Evolutionary conservation across 352 stramenopile species (phyloP).

Genomic region (Phytophthora foliorum): DNA sequence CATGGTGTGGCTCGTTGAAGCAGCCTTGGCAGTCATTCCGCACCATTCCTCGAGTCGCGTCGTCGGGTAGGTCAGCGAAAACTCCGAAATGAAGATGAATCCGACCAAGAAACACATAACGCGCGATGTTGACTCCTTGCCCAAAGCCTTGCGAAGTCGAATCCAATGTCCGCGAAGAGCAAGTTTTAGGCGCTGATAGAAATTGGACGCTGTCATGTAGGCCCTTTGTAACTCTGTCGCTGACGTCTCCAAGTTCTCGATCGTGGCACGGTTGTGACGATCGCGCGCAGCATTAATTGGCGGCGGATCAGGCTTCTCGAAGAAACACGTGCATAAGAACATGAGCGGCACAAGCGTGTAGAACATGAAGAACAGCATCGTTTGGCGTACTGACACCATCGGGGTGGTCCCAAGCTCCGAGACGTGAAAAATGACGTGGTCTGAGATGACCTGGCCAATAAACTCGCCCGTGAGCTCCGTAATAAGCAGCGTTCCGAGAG

Average conservation of each 20-base stretch:
- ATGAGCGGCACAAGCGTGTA: slow-evolving; percentile 54
- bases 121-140: slow-evolving; percentile 47
- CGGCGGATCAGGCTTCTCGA: slow-evolving; percentile 46
- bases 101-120: slow-evolving; percentile 51
- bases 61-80: slow-evolving; percentile 54
- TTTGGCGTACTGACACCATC: slow-evolving; percentile 39
- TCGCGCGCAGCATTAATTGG: slow-evolving; percentile 39
- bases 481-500: slow-evolving; percentile 45
- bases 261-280: slow-evolving; percentile 26
- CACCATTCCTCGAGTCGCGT: slow-evolving; percentile 51
- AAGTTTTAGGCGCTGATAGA: slow-evolving; percentile 30
- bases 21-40: slow-evolving; percentile 41
- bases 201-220: slow-evolving; percentile 34
- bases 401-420: slow-evolving; percentile 21
- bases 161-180: slow-evolving; percentile 45
- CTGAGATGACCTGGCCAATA: slow-evolving; percentile 41
- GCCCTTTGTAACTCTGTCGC: slow-evolving; percentile 22
- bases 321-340: slow-evolving; percentile 44
- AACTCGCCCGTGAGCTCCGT: slow-evolving; percentile 47
- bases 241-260: slow-evolving; percentile 30
- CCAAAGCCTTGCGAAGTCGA: slow-evolving; percentile 41
- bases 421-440: slow-evolving; percentile 45
- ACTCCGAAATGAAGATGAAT: slow-evolving; percentile 62
- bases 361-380: slow-evolving; percentile 47
- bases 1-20: slow-evolving; percentile 39